Conservation (phyloP, 257 asterid genomes). For the Striga asiatica region DNA sequence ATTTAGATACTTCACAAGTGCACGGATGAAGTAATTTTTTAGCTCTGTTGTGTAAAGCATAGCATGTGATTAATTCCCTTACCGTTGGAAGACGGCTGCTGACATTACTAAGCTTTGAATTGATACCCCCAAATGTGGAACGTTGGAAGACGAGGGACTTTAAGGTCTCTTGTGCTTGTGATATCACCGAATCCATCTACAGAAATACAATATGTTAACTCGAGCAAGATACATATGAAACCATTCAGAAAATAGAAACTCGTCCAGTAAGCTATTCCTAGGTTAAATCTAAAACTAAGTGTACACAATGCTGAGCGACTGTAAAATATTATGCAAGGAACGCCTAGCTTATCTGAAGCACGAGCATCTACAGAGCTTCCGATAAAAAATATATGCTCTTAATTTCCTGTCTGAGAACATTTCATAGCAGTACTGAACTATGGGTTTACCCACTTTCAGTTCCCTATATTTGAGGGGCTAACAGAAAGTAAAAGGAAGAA, state of each 20-base stretch:
- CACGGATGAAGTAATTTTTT: neutral
- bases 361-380: too few relatives aligned
- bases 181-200: constrained; percentile 84
- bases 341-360: neutral
- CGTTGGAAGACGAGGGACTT: constrained; percentile 80
- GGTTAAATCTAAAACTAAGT: constrained; percentile 2
- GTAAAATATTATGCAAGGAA: neutral
- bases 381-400: too few relatives aligned
- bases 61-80: constrained; percentile 20
- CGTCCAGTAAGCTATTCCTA: neutral
- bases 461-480: neutral
- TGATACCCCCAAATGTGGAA: constrained; percentile 85
- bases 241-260: neutral
- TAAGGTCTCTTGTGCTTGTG: constrained; percentile 95
- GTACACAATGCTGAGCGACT: neutral
- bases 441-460: constrained; percentile 1
- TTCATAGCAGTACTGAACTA: neutral
- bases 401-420: neutral
- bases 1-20: neutral
- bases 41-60: neutral
- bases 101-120: constrained; percentile 80
- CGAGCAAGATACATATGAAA: neutral
- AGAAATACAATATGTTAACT: constrained; percentile 16
- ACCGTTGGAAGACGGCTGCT: constrained; percentile 96
- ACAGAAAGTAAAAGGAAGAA: too few relatives aligned